These are phyloP conservation scores for Fusarium euwallaceae DNA, from an alignment of 2,329 filamentous ascomycete species.

Conservation along the genomic window DNA sequence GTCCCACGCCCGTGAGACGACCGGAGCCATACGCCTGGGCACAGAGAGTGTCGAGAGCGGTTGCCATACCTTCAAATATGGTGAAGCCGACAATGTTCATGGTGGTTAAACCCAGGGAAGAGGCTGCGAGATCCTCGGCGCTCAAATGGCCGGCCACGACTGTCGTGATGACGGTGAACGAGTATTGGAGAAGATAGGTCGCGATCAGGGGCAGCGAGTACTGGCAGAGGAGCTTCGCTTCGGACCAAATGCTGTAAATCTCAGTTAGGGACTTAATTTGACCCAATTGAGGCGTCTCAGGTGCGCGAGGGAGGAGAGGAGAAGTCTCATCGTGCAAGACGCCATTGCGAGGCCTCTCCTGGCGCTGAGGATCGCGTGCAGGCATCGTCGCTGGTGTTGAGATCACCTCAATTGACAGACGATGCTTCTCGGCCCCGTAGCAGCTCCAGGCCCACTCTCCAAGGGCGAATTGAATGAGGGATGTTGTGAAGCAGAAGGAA, in stretches of 20 bases:
- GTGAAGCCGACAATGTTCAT: conserved; percentile 69
- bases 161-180: conserved; percentile 65
- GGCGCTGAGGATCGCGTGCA: conserved; percentile 18
- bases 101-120: conserved; percentile 65
- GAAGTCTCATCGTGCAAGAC: conserved; percentile 35
- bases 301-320: conserved; percentile 26
- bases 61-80: conserved; percentile 51
- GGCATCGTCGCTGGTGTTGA: conserved; percentile 13
- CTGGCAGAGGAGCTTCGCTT: conserved; percentile 33
- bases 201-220: conserved; percentile 62
- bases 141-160: conserved; percentile 66
- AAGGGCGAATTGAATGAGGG: conserved; percentile 10
- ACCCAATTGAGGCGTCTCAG: conserved; percentile 8
- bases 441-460: conserved; percentile 19
- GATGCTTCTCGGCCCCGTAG: conserved; percentile 3
- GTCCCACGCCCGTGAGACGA: conserved; percentile 60
- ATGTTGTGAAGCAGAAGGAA: conserved; percentile 21
- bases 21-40: conserved; percentile 53
- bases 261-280: conserved; percentile 13
- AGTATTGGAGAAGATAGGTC: conserved; percentile 68
- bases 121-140: conserved; percentile 66
- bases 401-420: background rate
- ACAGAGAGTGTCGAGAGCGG: conserved; percentile 46
- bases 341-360: conserved; percentile 20
- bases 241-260: conserved; percentile 25